phyloP scores from a whole-genome alignment of 352 stramenopile species.

The Globisporangium ultimum region DNA sequence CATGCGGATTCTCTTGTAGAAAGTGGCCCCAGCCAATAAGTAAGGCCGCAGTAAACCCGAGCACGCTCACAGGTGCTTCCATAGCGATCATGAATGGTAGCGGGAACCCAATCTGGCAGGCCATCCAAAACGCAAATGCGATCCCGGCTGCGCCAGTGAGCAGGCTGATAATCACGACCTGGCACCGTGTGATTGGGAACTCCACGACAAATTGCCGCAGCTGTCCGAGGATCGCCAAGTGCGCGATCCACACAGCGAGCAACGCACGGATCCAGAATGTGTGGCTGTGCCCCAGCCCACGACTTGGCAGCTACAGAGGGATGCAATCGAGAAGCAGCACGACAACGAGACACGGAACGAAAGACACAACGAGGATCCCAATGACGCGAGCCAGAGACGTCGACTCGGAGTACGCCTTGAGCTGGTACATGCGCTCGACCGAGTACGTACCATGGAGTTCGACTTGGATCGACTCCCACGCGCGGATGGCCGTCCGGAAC shows the following conservation, averaged over 20 bases:
- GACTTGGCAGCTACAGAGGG: neutral
- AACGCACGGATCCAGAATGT: slow-evolving; percentile 1
- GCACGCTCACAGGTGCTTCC: too few species aligned
- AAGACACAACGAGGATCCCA: neutral
- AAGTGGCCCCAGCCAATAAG: too few species aligned
- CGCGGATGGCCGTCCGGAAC: too few species aligned
- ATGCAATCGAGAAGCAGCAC: slow-evolving; percentile 4
- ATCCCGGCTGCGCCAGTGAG: neutral
- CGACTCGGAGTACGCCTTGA: neutral
- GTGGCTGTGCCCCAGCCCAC: neutral
- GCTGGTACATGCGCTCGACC: neutral
- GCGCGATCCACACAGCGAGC: neutral
- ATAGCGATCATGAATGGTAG: too few species aligned
- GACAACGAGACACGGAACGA: neutral
- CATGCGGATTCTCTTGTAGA: too few species aligned
- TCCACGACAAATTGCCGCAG: neutral
- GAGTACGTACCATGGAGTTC: slow-evolving; percentile 4
- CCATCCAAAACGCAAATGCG: neutral
- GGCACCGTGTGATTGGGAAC: neutral
- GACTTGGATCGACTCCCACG: neutral
- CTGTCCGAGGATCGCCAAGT: neutral
- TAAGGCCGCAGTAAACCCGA: too few species aligned
- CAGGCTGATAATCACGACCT: neutral
- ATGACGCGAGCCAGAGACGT: neutral
- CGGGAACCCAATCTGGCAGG: too few species aligned